Base-by-base conservation (phyloP, 495 filamentous ascomycete genomes). In the Thozetella sp. region DNA sequence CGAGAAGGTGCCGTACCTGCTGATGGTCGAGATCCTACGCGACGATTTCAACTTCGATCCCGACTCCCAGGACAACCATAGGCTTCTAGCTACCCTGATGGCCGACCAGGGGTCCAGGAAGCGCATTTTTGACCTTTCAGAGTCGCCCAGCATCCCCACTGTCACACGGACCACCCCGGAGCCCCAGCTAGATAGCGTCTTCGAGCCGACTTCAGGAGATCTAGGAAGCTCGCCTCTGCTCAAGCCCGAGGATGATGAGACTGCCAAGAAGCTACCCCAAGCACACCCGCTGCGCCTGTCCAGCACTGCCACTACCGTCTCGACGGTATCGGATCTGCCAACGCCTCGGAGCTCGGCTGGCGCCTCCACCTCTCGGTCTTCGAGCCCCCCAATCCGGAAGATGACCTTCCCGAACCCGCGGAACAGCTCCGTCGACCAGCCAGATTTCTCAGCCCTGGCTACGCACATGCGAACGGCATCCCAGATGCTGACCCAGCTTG, bases 381-480 rank as follows among this genome's bases (percentile, higher is more conserved):
- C 78, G 53, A 90, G 84, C 63, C 86, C 88, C 17, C 76, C 80
- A 11, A 45, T 74, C 12, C 76, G 81, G 40, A 84, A 80, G 58
- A 72, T 82, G 69, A 82, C 83, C 17, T 59, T 86, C 2, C 71
- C 73, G 9, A 75, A 63, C 22, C 66, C 67, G 40, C 69, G 80
- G 57, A 74, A 68, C 64, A 76, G 64, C 61, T 72, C 73, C 20
- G 68, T 72, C 46, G 88, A 90, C 53, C 83, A 85, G 54, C 84
- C 88, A 0, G 90, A 92, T 63, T 83, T 91, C 56, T 90, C 89
- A 1, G 90, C 89, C 22, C 71, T 92, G 56, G 89, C 89, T 10
- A 89, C 88, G 12, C 89, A 92, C 72, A 92, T 92, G 89, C 81
- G 89, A 25, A 90, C 88, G 11, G 89, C 89, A 2, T 88, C 89